Evolutionary conservation across 768 basidiomycete species (phyloP).

Genomic region (Inosperma sp.): DNA sequence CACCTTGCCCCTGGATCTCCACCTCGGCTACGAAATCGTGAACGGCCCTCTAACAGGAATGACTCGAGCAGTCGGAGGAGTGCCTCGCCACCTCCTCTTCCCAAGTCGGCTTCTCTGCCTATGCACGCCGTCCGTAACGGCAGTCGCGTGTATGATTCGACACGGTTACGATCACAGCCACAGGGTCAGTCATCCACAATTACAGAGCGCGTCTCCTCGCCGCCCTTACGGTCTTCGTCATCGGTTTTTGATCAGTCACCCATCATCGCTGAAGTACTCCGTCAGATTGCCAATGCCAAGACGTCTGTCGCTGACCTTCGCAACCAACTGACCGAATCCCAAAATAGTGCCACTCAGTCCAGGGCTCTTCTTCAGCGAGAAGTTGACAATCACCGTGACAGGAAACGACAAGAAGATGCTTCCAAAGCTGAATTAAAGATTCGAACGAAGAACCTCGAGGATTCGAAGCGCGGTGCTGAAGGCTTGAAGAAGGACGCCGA

Average conservation of each 20-base stretch:
- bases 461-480: constrained; percentile 81
- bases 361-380: constrained; percentile 66
- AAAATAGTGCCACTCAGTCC: constrained; percentile 50
- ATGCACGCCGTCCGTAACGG: constrained; percentile 56
- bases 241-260: constrained; percentile 60
- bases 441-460: constrained; percentile 84
- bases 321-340: constrained; percentile 61
- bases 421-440: constrained; percentile 72
- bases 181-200: constrained; percentile 22
- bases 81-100: constrained; percentile 77
- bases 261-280: constrained; percentile 67
- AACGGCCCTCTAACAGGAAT: constrained; percentile 46
- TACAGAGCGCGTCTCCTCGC: constrained; percentile 27
- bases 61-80: constrained; percentile 44
- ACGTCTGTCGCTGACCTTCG: constrained; percentile 63
- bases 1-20: constrained; percentile 45
- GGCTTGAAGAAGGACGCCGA: constrained; percentile 78
- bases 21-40: constrained; percentile 54
- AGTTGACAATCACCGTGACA: constrained; percentile 65
- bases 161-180: constrained; percentile 21
- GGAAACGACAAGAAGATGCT: constrained; percentile 80
- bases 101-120: constrained; percentile 76
- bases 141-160: constrained; percentile 28
- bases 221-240: constrained; percentile 37
- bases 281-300: constrained; percentile 64